Percentiles rank a stretch among this genome's conserved stretches.
These are phyloP conservation scores for Phlebopus sp. DNA, from an alignment of 1,284 basidiomycete species.

Conservation along the genomic window DNA sequence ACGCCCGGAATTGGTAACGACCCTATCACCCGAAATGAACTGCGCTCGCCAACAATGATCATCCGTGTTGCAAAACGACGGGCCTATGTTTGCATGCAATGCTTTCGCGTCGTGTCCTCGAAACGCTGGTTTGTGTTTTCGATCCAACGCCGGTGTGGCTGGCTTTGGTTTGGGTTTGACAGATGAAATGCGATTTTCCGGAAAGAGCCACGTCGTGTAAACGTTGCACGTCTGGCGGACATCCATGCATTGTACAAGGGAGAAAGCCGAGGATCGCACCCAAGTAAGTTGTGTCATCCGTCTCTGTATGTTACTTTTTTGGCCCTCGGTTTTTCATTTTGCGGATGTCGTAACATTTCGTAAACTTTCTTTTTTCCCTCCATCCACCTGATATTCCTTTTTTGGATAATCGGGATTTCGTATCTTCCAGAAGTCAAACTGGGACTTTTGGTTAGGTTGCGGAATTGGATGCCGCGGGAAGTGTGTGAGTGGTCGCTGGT, in stretches of 20 bases:
- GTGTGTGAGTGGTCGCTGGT: background rate
- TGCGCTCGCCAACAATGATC: conserved; percentile 4
- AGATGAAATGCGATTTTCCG: conserved; percentile 84
- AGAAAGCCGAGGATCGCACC: conserved; percentile 71
- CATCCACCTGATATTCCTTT: conserved; percentile 10
- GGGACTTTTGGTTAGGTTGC: background rate
- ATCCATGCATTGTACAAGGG: conserved; percentile 76
- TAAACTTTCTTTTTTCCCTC: conserved; percentile 13
- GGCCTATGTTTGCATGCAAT: too few species aligned
- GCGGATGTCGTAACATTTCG: conserved; percentile 12
- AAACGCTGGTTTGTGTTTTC: conserved; percentile 11
- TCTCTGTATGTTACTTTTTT: conserved; percentile 9
- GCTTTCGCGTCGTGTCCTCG: conserved; percentile 4
- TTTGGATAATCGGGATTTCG: conserved; percentile 22
- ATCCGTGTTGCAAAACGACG: too few species aligned
- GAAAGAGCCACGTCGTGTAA: conserved; percentile 65
- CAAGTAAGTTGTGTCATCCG: conserved; percentile 59
- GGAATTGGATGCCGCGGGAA: conserved; percentile 3
- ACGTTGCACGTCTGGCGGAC: conserved; percentile 64
- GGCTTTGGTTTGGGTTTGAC: conserved; percentile 4
- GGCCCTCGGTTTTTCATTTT: conserved; percentile 9
- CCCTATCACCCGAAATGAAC: conserved; percentile 8
- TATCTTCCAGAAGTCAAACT: conserved; percentile 9
- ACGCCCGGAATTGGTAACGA: conserved; percentile 15
- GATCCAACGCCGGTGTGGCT: conserved; percentile 8